Percentiles rank a stretch among this genome's conserved stretches.
Evolutionary conservation across 2,329 filamentous ascomycete genomes (phyloP).

Genomic region (Colletotrichum tofieldiae): DNA sequence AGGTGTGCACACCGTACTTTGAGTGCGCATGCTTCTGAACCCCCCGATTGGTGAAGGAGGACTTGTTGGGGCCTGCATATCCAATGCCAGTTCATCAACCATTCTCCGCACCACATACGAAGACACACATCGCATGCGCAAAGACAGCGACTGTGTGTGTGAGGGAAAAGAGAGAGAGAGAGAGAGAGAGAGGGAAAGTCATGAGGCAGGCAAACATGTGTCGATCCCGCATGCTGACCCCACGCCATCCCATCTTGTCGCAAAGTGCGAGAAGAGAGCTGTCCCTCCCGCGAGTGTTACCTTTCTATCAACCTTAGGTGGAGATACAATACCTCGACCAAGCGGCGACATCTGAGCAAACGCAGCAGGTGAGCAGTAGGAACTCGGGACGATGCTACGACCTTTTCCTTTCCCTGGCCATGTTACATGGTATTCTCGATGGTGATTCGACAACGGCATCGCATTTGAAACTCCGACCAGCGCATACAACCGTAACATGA

Average conservation of each 20-base stretch:
- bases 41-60: constrained; percentile 40
- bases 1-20: constrained; percentile 43
- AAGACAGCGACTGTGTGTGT: background rate
- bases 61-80: constrained; percentile 40
- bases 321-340: constrained; percentile 19
- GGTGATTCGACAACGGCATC: constrained; percentile 37
- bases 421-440: constrained; percentile 5
- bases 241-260: constrained; percentile 18
- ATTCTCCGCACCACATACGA: constrained; percentile 25
- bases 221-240: constrained; percentile 29
- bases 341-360: constrained; percentile 29
- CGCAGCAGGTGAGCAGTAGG: constrained; percentile 13
- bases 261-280: constrained; percentile 30
- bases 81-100: constrained; percentile 39
- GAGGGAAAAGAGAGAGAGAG: background rate
- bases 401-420: constrained; percentile 13
- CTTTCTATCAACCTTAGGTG: constrained; percentile 25
- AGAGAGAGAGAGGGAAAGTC: constrained; percentile 14
- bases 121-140: background rate
- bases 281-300: constrained; percentile 14
- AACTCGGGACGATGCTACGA: constrained; percentile 19
- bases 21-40: constrained; percentile 33
- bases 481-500: constrained; percentile 41
- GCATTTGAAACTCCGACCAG: constrained; percentile 38
- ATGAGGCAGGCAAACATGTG: constrained; percentile 21